Conservation (phyloP, 495 filamentous ascomycete genomes). For the Penicillium riverlandense region DNA sequence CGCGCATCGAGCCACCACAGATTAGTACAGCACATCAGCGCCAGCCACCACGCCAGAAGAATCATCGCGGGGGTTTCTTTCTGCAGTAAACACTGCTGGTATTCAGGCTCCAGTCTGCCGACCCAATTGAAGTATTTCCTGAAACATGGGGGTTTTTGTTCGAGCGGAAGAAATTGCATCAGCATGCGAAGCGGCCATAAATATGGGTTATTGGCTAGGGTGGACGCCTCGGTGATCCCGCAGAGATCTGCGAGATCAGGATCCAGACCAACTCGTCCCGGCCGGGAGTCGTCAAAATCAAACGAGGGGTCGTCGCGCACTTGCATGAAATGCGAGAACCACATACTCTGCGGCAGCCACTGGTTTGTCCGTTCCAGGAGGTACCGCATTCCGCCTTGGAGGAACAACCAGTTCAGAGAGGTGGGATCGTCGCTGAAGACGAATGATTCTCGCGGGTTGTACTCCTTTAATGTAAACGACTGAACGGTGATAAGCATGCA, state of each 20-base stretch:
- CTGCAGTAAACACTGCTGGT: slow-evolving; percentile 19
- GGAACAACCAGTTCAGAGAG: slow-evolving; percentile 34
- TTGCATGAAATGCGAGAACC: slow-evolving; percentile 27
- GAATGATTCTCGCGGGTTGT: slow-evolving; percentile 34
- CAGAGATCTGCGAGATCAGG: slow-evolving; percentile 31
- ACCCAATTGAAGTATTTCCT: slow-evolving; percentile 25
- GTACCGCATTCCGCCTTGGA: slow-evolving; percentile 34
- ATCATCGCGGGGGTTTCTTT: slow-evolving; percentile 39
- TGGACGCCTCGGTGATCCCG: slow-evolving; percentile 27
- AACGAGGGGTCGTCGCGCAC: slow-evolving; percentile 10
- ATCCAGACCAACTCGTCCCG: slow-evolving; percentile 28
- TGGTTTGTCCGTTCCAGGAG: slow-evolving; percentile 23
- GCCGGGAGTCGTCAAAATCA: slow-evolving; percentile 21
- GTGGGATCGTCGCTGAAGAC: slow-evolving; percentile 28
- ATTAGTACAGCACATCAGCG: slow-evolving; percentile 21
- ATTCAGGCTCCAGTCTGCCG: slow-evolving; percentile 26
- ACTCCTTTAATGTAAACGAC: slow-evolving; percentile 27
- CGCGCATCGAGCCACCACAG: slow-evolving; percentile 36
- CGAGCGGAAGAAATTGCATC: slow-evolving; percentile 19
- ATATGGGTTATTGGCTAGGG: slow-evolving; percentile 31
- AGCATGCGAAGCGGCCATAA: slow-evolving; percentile 32
- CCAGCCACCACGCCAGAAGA: slow-evolving; percentile 39
- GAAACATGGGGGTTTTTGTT: slow-evolving; percentile 9
- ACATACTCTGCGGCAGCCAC: slow-evolving; percentile 33
- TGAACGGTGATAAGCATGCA: slow-evolving; percentile 35